Base-by-base conservation (phyloP, 805 yeast species). In the Candida insectalens region DNA sequence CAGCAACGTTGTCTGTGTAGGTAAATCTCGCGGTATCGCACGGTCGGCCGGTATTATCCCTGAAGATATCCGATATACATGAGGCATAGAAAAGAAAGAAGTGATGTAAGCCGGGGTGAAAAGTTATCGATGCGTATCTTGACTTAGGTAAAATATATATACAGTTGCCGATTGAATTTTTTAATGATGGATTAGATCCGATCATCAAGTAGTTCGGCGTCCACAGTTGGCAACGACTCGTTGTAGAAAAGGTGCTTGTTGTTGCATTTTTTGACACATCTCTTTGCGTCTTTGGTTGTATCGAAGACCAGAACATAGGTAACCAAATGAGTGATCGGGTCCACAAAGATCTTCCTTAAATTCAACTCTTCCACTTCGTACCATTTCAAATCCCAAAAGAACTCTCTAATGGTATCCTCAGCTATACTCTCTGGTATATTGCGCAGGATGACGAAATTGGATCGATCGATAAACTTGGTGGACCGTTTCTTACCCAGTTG, bases 211-310 rank as follows among this genome's bases (percentile, higher is more conserved):
- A 53, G 16, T 54, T 67, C 61, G 2, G 62, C 59, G n/a, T 40
- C 43, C 3, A 59, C 36, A 9, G 50, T 40, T 2, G 63, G 60
- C 33, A 53, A 37, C 15, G 39, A 32, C 1, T 33, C 21, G 5
- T 53, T 49, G 20, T 47, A 44, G 37, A 53, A 59, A 36, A 59
- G 49, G 16, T 45, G 47, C 15, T 46, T 41, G 2, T 81, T 80
- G 47, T 79, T 74, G 44, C 60, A 65, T 39, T 67, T 65, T 10
- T 69, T 50, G 4, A 67, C 69, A 47, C 77, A 78, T 27, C 74
- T 52, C 14, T 39, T 41, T 2, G 83, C 77, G 36, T 71, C 72
- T 3, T 47, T 38, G 2, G 43, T 37, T 40, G 65, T 60, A 12
- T 59, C 59, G 43, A 79, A 79, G 15, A 61, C 51, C 3, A 73